Percentiles rank a stretch among this genome's conserved stretches.
Evolutionary conservation across 176 grass and related monocot species (phyloP).

Genomic region (Hsuehochloa calcarea): DNA sequence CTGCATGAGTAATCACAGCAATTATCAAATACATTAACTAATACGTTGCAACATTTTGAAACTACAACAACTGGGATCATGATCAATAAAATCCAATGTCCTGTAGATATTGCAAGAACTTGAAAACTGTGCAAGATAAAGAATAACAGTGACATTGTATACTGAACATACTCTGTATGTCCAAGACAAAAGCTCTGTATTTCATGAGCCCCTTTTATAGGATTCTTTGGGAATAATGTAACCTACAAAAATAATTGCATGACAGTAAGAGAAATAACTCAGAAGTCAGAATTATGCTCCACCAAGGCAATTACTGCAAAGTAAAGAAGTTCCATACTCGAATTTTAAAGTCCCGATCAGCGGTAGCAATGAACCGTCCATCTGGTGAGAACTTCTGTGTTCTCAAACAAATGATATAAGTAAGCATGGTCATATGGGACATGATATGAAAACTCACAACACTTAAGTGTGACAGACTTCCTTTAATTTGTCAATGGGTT

Average conservation of each 20-base stretch:
- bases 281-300: constrained; percentile 14
- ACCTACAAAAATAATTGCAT: constrained; percentile 53
- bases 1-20: constrained; percentile 36
- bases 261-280: background rate
- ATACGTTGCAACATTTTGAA: background rate
- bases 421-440: background rate
- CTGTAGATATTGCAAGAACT: constrained; percentile 7
- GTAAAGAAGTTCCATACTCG: constrained; percentile 57
- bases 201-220: constrained; percentile 64
- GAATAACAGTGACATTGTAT: background rate
- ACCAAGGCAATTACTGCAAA: constrained; percentile 6
- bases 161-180: constrained; percentile 77
- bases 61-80: background rate
- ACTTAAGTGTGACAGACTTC: background rate
- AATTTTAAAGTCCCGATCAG: constrained; percentile 94
- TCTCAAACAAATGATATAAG: constrained; percentile 18
- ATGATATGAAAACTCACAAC: background rate
- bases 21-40: constrained; percentile 7
- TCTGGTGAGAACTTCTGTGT: constrained; percentile 89
- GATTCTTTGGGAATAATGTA: constrained; percentile 66
- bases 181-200: constrained; percentile 99
- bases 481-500: background rate
- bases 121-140: constrained; percentile 25
- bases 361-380: constrained; percentile 81
- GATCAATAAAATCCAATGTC: background rate